Conservation (phyloP, 2,329 filamentous ascomycete species). For the Xylaria sp. region DNA sequence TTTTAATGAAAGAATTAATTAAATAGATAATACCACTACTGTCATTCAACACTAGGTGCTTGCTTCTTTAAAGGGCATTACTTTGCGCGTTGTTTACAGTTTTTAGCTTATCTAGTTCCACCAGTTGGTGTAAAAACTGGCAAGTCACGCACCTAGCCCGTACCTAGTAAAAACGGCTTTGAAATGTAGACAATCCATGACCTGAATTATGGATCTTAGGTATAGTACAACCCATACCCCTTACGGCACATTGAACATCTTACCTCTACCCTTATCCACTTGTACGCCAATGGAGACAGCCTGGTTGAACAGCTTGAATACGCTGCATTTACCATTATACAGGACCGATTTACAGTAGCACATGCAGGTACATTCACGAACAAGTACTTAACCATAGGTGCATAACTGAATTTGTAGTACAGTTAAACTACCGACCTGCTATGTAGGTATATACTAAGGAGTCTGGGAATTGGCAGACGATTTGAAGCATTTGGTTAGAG, state of each 20-base stretch:
- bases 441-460: no score
- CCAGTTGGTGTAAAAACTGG: background rate
- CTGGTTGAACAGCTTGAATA: background rate
- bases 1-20: no score
- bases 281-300: background rate
- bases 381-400: background rate
- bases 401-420: no score
- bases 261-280: background rate
- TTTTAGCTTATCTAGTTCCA: no score
- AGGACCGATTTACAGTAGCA: background rate
- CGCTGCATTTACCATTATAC: background rate
- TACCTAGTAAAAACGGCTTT: no score
- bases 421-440: no score
- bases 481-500: no score
- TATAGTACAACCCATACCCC: background rate
- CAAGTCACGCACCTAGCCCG: background rate
- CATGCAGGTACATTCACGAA: background rate
- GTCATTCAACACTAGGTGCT: no score
- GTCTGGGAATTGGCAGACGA: no score
- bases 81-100: no score
- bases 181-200: background rate
- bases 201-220: background rate
- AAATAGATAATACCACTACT: no score
- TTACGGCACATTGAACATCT: conserved; percentile 2
- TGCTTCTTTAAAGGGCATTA: no score